Evolutionary conservation across 805 yeast species (phyloP), one percentile per base, ranked within the genome.

Genomic region (Yarrowia deformans): DNA sequence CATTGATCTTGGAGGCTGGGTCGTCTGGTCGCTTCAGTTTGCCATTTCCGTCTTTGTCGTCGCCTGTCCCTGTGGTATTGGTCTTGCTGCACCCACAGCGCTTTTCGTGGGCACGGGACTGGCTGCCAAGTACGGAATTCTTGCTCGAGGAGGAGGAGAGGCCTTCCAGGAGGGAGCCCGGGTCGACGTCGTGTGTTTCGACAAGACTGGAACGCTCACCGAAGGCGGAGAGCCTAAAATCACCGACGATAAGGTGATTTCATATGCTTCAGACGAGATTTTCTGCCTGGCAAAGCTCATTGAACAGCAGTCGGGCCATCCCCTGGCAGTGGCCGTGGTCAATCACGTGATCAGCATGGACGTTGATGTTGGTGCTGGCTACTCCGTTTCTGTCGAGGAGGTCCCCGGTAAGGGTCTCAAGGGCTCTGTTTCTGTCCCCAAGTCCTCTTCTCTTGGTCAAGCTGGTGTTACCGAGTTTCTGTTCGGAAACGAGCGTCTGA

Each of bases 51-150:
- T 90, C 1, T 89, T 90, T 78, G 94, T 90, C 1, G 86, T 90
- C 64, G 94, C 94, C 0, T 90, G 96, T 75, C 96, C 96, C 1
- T 90, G 95, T 80, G 96, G 94, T 1, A 85, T 90, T 72, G 95
- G 94, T 1, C 80, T 90, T 29, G 95, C 95, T 32, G 95, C 94
- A 1, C 95, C 95, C 1, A 90, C 94, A 1, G 94, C 95, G 0
- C 76, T 90, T 49, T 89, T 88, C 79, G 92, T 90, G 13, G 95
- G 95, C 2, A 82, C 91, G 18, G 92, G 94, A 0, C 76, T 90
- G 64, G 92, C 93, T 45, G 95, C 95, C 14, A 88, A 87, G 74
- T 79, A 86, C 75, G 95, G 94, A 23, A 87, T 90, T 66, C 80
- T 90, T 46, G 92, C 90, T 0, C 84, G 89, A 72, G 94, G 94